A percentile compares a stretch with the other conserved stretches of the same genome.
phyloP scores from a whole-genome alignment of 805 yeast genomes.

The Ogataea degrootiae region DNA sequence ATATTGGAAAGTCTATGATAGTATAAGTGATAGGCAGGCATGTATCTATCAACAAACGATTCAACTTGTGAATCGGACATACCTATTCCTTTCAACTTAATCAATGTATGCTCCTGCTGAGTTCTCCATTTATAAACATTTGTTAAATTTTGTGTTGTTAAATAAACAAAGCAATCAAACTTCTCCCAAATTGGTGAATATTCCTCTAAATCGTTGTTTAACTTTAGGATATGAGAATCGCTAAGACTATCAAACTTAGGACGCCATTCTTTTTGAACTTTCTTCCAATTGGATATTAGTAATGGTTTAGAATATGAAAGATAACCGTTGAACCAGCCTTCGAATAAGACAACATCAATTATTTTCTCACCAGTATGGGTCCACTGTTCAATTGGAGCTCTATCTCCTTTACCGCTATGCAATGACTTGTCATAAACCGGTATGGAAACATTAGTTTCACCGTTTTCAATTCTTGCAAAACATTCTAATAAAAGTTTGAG shows the following conservation, averaged over 20 bases:
- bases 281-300: constrained; percentile 27
- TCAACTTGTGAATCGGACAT: constrained; percentile 74
- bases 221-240: constrained; percentile 23
- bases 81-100: constrained; percentile 54
- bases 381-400: constrained; percentile 43
- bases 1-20: constrained; percentile 28
- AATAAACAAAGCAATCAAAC: constrained; percentile 57
- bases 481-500: constrained; percentile 37
- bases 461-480: constrained; percentile 28
- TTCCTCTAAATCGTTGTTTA: constrained; percentile 48
- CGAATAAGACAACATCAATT: constrained; percentile 68
- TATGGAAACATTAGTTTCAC: constrained; percentile 29
- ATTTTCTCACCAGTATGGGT: constrained; percentile 23
- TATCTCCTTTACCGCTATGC: constrained; percentile 73
- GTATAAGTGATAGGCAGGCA: constrained; percentile 79
- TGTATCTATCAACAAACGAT: constrained; percentile 72
- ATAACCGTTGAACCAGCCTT: constrained; percentile 95
- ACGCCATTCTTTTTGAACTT: constrained; percentile 11
- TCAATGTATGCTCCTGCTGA: constrained; percentile 66
- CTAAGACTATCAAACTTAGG: constrained; percentile 17
- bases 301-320: constrained; percentile 33
- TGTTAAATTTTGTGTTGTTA: constrained; percentile 54
- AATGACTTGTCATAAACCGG: constrained; percentile 81
- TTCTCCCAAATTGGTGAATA: constrained; percentile 54
- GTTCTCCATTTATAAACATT: constrained; percentile 77